Base-by-base conservation (phyloP, 2,329 filamentous ascomycete species). In the Trichoderma atroviride region DNA sequence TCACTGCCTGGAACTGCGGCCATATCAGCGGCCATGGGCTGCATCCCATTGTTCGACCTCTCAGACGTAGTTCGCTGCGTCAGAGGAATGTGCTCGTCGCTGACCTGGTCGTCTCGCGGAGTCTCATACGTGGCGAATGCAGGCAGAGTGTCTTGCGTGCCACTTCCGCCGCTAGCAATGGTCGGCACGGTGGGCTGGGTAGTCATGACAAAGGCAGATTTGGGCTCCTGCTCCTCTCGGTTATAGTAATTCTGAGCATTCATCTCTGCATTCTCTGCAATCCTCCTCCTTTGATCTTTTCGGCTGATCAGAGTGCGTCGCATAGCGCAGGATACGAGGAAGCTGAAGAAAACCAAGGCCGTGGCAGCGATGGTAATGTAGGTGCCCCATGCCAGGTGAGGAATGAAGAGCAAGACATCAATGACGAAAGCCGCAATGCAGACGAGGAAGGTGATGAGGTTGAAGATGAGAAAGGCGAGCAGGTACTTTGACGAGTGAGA, bases 211-310 rank as follows among this genome's bases (percentile, higher is more conserved):
- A 81, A 78, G 50, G 80, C 75, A 43, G 84, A 77, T 71, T 88
- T 85, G 61, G 83, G 81, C n/a, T 47, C 53, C 71, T 88, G 85
- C 47, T 83, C 85, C 79, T 91, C 88, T 70, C 90, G 86, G 75
- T 90, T 91, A 80, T 96, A 97, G 78, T 91, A 97, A 77, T 94
- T 96, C 75, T 96, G 90, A 33, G 95, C 95, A 78, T 92, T 98
- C 94, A 98, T 98, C 78, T 98, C 94, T 9, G 94, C 93, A 78
- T 98, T 97, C 79, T 96, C 92, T 2, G 90, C 93, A 77, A 98
- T 96, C 57, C 93, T 89, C 83, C 91, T 93, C 85, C 96, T 94
- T 71, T 94, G 88, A n/a, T 94, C 92, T 82, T 97, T 97, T 75
- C 95, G 89, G 79, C 92, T 92, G 71, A 97, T 92, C 69, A 98